A percentile compares a stretch with the other conserved stretches of the same genome.
phyloP scores from a whole-genome alignment of 257 asterid species.

The Rauvolfia tetraphylla region DNA sequence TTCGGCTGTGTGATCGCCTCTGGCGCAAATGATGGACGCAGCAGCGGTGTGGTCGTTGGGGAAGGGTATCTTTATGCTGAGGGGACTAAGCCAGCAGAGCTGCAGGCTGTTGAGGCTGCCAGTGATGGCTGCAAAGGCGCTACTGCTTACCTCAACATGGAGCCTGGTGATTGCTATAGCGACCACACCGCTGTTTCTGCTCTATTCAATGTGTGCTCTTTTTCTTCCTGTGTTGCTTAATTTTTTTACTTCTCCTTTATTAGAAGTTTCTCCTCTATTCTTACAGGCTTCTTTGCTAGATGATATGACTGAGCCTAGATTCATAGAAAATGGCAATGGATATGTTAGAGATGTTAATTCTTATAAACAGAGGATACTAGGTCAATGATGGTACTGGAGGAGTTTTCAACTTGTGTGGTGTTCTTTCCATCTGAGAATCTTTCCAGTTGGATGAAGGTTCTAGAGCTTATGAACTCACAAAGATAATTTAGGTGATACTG shows the following conservation, averaged over 20 bases:
- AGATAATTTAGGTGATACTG: not conserved
- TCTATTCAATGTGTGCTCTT: constrained; percentile 52
- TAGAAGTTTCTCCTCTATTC: too few species aligned
- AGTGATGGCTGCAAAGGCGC: constrained; percentile 68
- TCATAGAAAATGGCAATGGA: not conserved
- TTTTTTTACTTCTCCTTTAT: too few species aligned
- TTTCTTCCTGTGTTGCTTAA: not conserved
- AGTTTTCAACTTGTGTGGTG: not conserved
- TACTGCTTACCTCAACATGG: constrained; percentile 95
- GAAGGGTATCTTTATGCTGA: constrained; percentile 86
- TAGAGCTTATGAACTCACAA: not conserved
- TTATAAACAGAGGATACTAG: too few species aligned
- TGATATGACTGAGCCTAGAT: not conserved
- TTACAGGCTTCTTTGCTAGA: not conserved
- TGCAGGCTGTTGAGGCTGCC: constrained; percentile 75
- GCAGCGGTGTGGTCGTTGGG: constrained; percentile 50
- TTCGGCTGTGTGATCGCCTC: constrained; percentile 76
- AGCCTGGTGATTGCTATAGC: constrained; percentile 68
- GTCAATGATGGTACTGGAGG: not conserved
- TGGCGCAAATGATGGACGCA: constrained; percentile 22
- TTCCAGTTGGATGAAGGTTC: not conserved
- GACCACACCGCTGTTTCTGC: constrained; percentile 67
- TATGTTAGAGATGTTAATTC: not conserved
- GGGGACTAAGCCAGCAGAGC: constrained; percentile 84
- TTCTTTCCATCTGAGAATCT: not conserved